Evolutionary conservation across 106 monocot genomes (phyloP).

Genomic region (Acorus calamus): DNA sequence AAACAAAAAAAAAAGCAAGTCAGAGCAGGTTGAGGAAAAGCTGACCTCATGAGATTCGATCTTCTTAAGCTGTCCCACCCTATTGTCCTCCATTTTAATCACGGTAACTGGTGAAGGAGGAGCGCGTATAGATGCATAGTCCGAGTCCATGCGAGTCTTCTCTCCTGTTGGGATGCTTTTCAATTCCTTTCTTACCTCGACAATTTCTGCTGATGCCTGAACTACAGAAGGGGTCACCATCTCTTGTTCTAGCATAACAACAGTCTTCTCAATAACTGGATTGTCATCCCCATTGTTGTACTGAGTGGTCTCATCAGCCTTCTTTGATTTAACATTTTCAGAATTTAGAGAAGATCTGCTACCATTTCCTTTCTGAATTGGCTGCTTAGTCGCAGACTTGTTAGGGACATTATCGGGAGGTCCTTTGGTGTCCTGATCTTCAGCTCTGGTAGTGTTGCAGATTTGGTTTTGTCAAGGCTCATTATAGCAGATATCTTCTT

Average conservation of each 20-base stretch:
- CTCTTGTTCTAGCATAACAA: slow-evolving; percentile 72
- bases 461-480: slow-evolving; percentile 68
- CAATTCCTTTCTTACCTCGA: slow-evolving; percentile 8
- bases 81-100: slow-evolving; percentile 14
- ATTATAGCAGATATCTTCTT: slow-evolving; percentile 59
- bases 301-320: slow-evolving; percentile 7
- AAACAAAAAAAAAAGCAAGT: background rate
- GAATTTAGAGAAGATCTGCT: slow-evolving; percentile 14
- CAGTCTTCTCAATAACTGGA: slow-evolving; percentile 68
- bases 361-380: slow-evolving; percentile 21
- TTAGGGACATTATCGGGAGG: slow-evolving; percentile 7
- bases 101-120: slow-evolving; percentile 35
- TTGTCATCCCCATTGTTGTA: slow-evolving; percentile 45
- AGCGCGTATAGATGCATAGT: slow-evolving; percentile 40
- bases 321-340: slow-evolving; percentile 13
- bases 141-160: slow-evolving; percentile 19
- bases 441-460: slow-evolving; percentile 58
- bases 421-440: slow-evolving; percentile 33
- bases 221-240: slow-evolving; percentile 9
- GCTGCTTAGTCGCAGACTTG: slow-evolving; percentile 10
- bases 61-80: slow-evolving; percentile 5
- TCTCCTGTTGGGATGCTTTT: slow-evolving; percentile 11
- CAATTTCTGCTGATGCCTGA: slow-evolving; percentile 7
- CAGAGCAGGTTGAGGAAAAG: background rate
- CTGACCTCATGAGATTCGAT: slow-evolving; percentile 43